phyloP scores from a whole-genome alignment of 441 rosid species.

The Manihot esculenta region DNA sequence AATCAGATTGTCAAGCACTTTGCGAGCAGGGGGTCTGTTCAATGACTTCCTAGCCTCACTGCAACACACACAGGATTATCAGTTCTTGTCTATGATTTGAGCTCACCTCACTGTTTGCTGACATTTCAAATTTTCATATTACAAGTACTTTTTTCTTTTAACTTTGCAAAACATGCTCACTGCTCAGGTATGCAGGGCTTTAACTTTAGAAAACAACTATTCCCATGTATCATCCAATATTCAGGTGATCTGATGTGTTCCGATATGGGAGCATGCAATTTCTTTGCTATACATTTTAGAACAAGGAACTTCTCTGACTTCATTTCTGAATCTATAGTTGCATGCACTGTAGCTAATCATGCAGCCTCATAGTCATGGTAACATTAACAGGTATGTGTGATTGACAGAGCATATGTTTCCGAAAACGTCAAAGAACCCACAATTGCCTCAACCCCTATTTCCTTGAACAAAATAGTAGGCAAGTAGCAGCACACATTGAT shows the following conservation, averaged over 20 bases:
- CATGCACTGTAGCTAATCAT: neutral
- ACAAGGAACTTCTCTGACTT: neutral
- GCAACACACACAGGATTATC: conserved; percentile 24
- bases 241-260: neutral
- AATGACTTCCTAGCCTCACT: conserved; percentile 87
- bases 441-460: neutral
- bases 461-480: no score
- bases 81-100: neutral
- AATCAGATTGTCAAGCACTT: conserved; percentile 69
- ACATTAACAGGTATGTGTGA: neutral
- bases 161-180: no score
- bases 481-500: neutral
- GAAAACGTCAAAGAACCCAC: neutral
- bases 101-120: neutral
- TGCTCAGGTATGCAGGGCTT: no score
- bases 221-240: no score
- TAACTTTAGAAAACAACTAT: no score
- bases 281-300: neutral
- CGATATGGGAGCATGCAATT: neutral
- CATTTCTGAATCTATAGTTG: no score
- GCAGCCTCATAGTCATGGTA: neutral
- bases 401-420: neutral
- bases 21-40: conserved; percentile 54
- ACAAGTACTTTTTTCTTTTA: neutral
- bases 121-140: neutral